Conservation (phyloP, 139 green algal species). For the Chlamydomonas sp. region DNA sequence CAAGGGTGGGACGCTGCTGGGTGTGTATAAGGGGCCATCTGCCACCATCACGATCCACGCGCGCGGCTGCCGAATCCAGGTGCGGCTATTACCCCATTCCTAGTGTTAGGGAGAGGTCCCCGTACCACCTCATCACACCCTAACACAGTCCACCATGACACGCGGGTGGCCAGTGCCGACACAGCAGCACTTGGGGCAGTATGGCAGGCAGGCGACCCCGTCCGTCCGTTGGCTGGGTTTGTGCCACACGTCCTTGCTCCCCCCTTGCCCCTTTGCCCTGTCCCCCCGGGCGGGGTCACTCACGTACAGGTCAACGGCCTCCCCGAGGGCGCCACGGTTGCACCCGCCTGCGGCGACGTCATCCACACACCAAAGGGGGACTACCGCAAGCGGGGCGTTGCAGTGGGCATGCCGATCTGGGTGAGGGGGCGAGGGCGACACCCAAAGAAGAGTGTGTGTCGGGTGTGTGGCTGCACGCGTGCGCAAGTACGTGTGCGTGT, state of each 20-base stretch:
- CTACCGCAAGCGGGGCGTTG: too few species aligned
- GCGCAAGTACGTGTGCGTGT: neutral
- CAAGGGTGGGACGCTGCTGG: neutral
- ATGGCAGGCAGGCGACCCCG: too few species aligned
- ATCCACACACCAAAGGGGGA: neutral
- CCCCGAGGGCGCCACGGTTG: neutral
- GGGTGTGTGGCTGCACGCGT: neutral
- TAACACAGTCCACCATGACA: too few species aligned
- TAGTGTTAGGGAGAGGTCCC: too few species aligned
- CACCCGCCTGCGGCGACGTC: neutral
- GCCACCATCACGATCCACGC: slow-evolving; percentile 2
- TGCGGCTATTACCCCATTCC: too few species aligned
- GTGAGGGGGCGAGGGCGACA: neutral
- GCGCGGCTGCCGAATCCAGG: neutral
- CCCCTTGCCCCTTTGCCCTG: neutral
- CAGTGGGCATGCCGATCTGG: too few species aligned
- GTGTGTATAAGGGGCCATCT: slow-evolving; percentile 1
- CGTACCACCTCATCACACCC: too few species aligned
- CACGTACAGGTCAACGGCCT: neutral
- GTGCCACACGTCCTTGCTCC: neutral
- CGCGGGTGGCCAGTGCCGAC: neutral
- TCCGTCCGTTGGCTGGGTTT: neutral
- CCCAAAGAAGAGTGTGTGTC: neutral
- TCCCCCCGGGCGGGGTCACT: neutral
- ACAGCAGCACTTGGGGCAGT: neutral